A percentile compares a stretch with the other conserved stretches of the same genome.
These are phyloP conservation scores for Metschnikowia cerradonensis DNA, from an alignment of 805 yeast species.

Conservation along the genomic window DNA sequence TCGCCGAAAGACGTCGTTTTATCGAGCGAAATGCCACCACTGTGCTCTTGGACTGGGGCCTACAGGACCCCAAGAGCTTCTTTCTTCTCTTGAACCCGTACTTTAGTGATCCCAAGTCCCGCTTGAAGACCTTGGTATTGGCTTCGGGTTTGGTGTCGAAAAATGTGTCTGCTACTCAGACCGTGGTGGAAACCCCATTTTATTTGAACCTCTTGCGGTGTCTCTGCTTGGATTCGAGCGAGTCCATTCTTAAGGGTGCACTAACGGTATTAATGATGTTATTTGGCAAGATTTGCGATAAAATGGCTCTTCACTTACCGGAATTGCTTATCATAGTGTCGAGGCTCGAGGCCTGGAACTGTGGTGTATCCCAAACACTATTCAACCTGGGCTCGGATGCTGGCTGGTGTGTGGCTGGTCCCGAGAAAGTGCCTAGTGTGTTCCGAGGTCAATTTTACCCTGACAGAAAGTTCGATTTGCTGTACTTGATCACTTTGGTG, in stretches of 20 bases:
- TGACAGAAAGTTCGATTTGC: slow-evolving; percentile 22
- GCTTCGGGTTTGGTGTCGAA: slow-evolving; percentile 31
- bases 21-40: slow-evolving; percentile 41
- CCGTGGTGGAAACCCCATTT: slow-evolving; percentile 32
- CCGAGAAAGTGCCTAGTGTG: neutral
- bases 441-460: slow-evolving; percentile 14
- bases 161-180: slow-evolving; percentile 23
- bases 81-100: slow-evolving; percentile 34
- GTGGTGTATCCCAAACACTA: neutral
- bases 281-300: slow-evolving; percentile 42
- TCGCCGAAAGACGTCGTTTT: slow-evolving; percentile 49
- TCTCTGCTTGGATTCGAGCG: slow-evolving; percentile 38
- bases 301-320: slow-evolving; percentile 31
- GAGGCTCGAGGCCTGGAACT: slow-evolving; percentile 24
- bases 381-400: neutral
- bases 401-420: neutral
- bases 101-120: slow-evolving; percentile 27
- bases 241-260: slow-evolving; percentile 36
- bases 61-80: slow-evolving; percentile 32
- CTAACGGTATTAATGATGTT: slow-evolving; percentile 29
- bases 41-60: slow-evolving; percentile 42
- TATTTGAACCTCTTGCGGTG: slow-evolving; percentile 36
- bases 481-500: slow-evolving; percentile 43
- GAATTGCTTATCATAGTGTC: slow-evolving; percentile 43
- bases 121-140: slow-evolving; percentile 39